Evolutionary conservation across 2,329 filamentous ascomycete species (phyloP), one percentile per base, ranked within the genome.

Genomic region (Ophiostoma montium): DNA sequence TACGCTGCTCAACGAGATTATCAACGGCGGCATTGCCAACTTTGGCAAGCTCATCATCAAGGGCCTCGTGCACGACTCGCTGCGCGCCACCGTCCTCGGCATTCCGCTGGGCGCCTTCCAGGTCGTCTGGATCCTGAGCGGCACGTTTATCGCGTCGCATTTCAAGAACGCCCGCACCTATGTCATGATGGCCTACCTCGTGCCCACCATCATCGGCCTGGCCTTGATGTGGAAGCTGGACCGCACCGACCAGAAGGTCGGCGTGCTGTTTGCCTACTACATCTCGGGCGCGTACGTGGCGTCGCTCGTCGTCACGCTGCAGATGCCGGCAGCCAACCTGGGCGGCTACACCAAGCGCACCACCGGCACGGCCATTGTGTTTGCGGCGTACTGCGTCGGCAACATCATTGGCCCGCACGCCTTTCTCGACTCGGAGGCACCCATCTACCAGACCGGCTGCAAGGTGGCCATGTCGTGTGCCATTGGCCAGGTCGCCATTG

Each of bases 401-500:
- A 80, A 81, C 56, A 77, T 81, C 38, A 70, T 69, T 4, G 73
- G 76, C 0, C 78, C 78, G 0, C 80, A 80, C 60, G 80, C 81
- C 62, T 82, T 79, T 21, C 42, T 44, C 19, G 43, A 36, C 18
- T 35, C 23, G 15, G 42, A 44, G 6, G 48, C 42, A 3, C 48
- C 48, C 23, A 32, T 46, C 9, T 50, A 50, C 43, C 48, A 46
- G 12, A 44, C 48, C 31, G 48, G 48, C n/a, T 50, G 45, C 30
- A 21, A 41, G 43, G 48, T 44, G 19, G 44, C 42, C 35, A 46
- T 50, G 18, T 35, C 44, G 18, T 50, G 48, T 19, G 30, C 44
- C 10, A 44, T 50, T 1, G 36, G 48, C 21, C 42, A 46, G 35
- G 30, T 50, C 16, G 43, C 46, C 12, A 39, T 50, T 12, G 48